These are phyloP conservation scores for Hypseocharis bilobata DNA, from an alignment of 441 rosid species.

Conservation along the genomic window DNA sequence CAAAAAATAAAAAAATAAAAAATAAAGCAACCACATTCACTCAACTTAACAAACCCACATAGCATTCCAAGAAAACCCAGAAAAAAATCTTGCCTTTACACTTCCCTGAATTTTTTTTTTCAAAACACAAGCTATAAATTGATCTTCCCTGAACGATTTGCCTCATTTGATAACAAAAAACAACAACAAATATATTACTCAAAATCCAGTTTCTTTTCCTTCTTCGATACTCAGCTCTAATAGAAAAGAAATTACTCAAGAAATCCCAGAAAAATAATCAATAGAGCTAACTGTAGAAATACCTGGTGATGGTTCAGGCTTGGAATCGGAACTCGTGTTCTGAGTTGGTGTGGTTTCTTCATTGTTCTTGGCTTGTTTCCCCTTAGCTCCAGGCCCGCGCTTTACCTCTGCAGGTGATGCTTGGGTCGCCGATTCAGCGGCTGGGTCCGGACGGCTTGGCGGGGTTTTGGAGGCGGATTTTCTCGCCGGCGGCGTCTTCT, in stretches of 20 bases:
- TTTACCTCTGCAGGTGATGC: conserved; percentile 22
- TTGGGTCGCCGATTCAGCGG: conserved; percentile 14
- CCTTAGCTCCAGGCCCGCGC: conserved; percentile 22
- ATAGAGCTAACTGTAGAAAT: not conserved
- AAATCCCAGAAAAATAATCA: not conserved
- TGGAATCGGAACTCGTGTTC: conserved; percentile 18
- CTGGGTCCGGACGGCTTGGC: conserved; percentile 13
- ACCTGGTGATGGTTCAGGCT: conserved; percentile 31
- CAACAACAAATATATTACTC: no score
- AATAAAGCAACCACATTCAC: not conserved
- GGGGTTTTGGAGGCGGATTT: conserved; percentile 21
- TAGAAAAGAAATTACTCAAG: not conserved
- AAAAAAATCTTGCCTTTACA: not conserved
- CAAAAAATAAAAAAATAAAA: not conserved
- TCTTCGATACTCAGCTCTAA: not conserved
- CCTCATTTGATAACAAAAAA: no score
- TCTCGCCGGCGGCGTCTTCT: conserved; percentile 31
- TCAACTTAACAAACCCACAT: not conserved
- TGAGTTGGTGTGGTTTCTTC: conserved; percentile 24
- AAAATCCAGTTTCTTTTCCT: not conserved
- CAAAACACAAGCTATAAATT: no score
- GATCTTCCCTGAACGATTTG: no score
- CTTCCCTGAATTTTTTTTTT: no score
- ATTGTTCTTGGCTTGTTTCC: conserved; percentile 20
- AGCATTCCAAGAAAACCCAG: not conserved